Percentiles rank a stretch among this genome's conserved stretches.
phyloP scores from a whole-genome alignment of 768 basidiomycete genomes.

The Phaeotremella skinneri region DNA sequence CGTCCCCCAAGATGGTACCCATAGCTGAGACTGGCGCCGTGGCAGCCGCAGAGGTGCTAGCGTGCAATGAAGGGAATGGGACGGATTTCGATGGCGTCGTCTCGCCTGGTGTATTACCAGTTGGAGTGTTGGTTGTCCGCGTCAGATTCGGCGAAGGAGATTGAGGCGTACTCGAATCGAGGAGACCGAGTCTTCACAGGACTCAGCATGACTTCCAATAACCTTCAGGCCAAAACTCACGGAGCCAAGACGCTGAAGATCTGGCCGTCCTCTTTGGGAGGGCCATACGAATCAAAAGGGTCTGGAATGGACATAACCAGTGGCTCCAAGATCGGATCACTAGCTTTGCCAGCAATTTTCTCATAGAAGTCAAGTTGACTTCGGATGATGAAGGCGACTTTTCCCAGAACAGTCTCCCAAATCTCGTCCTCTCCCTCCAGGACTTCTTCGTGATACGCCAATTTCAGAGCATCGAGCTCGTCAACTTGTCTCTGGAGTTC shows the following conservation, averaged over 20 bases:
- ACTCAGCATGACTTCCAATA: conserved; percentile 3
- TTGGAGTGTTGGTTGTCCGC: conserved; percentile 22
- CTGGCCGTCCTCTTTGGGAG: conserved; percentile 79
- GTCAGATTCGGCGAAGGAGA: conserved; percentile 29
- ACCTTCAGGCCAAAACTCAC: conserved; percentile 28
- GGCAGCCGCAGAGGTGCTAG: conserved; percentile 23
- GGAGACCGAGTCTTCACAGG: conserved; percentile 23
- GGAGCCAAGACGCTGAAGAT: conserved; percentile 92
- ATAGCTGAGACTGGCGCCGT: conserved; percentile 31
- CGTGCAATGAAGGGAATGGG: conserved; percentile 16
- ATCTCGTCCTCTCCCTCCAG: conserved; percentile 87
- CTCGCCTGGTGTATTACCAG: conserved; percentile 17
- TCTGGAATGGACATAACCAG: conserved; percentile 88
- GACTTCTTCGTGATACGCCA: conserved; percentile 78
- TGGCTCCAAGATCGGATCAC: conserved; percentile 84
- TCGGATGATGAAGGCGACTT: conserved; percentile 81
- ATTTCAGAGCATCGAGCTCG: conserved; percentile 82
- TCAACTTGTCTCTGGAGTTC: conserved; percentile 85
- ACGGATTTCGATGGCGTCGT: conserved; percentile 21
- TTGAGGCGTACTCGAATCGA: conserved; percentile 25
- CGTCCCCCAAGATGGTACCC: conserved; percentile 24
- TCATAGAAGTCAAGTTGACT: conserved; percentile 92
- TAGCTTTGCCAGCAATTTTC: conserved; percentile 50
- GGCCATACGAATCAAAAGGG: conserved; percentile 88
- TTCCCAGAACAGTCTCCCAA: conserved; percentile 87